phyloP scores from a whole-genome alignment of 495 filamentous ascomycete genomes.

The Durotheca rogersii region DNA sequence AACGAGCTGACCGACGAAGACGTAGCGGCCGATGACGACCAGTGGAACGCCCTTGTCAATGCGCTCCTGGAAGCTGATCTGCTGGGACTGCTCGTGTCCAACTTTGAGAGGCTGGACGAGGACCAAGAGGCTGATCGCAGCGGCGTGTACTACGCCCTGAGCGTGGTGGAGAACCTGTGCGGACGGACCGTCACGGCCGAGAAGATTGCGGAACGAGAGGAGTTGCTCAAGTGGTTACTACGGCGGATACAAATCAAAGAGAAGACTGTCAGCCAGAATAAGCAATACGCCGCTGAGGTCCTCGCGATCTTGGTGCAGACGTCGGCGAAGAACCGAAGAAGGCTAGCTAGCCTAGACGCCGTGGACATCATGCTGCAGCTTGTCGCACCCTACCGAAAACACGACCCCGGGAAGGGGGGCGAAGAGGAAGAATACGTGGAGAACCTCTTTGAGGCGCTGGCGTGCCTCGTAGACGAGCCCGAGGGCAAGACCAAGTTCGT shows the following conservation, averaged over 20 bases:
- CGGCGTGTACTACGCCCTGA: constrained; percentile 83
- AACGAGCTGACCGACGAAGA: constrained; percentile 94
- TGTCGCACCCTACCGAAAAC: constrained; percentile 83
- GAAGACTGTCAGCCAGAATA: constrained; percentile 69
- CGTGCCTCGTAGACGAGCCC: constrained; percentile 73
- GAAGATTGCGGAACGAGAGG: constrained; percentile 65
- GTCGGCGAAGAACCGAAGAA: constrained; percentile 65
- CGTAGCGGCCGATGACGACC: constrained; percentile 75
- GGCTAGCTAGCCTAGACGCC: constrained; percentile 66
- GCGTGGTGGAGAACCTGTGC: constrained; percentile 83
- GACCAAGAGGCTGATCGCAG: constrained; percentile 70
- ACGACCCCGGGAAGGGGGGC: constrained; percentile 81
- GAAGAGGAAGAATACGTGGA: constrained; percentile 94
- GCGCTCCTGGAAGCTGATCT: constrained; percentile 82
- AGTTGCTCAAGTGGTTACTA: constrained; percentile 74
- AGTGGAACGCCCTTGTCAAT: constrained; percentile 82
- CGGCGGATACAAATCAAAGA: constrained; percentile 51
- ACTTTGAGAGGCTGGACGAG: constrained; percentile 84
- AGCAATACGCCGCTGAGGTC: constrained; percentile 91
- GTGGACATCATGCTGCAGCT: constrained; percentile 80
- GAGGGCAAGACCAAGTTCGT: constrained; percentile 80
- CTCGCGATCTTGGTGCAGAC: constrained; percentile 72
- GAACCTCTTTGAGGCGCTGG: constrained; percentile 83
- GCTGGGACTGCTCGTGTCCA: constrained; percentile 77
- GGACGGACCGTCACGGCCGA: constrained; percentile 62